Evolutionary conservation across 768 basidiomycete species (phyloP), one percentile per base, ranked within the genome.

Genomic region (Psilocybe azurescens): DNA sequence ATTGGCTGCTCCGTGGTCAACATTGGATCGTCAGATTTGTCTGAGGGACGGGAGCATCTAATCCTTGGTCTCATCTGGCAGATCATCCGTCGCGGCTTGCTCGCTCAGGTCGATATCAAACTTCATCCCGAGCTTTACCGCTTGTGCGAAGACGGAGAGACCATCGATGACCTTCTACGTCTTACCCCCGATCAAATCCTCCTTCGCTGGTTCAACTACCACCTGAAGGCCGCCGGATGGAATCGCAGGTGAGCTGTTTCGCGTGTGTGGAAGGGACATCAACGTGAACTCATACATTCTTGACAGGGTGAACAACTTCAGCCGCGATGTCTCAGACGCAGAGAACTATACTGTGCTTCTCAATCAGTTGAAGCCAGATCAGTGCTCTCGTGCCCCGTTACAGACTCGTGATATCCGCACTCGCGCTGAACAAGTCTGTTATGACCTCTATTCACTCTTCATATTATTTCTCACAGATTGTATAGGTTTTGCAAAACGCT

Each of bases 21-120:
- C 78, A 98, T 99, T 65, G 97, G 97, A 28, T 91, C 97, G 0
- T 83, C 87, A 2, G 97, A 99, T 78, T 80, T 99, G 54, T 85
- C 94, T 30, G 96, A 97, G 65, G 95, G 97, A 14, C 81, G 93
- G 61, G 97, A 99, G 72, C 97, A 99, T 78, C 84, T 99, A 54
- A 98, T 99, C 67, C 87, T 99, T 8, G 97, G 97, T 20, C 80
- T 99, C 66, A 99, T 99, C 73, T 99, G 97, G 97, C 97, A 99
- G 77, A 86, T 99, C 78, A 99, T 99, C 69, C 86, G 97, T 49
- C 83, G 93, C 60, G 97, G 97, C 68, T 79, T 99, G 65, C 87
- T 99, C 58, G 88, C 88, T 3, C 95, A 97, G 73, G 95, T 99
- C 60, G 95, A 98, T 74, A 97, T 99, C 84, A 99, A 98, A 82